Evolutionary conservation across 2,329 filamentous ascomycete genomes (phyloP), one percentile per base, ranked within the genome.

Genomic region (Sporothrix dimorphospora): DNA sequence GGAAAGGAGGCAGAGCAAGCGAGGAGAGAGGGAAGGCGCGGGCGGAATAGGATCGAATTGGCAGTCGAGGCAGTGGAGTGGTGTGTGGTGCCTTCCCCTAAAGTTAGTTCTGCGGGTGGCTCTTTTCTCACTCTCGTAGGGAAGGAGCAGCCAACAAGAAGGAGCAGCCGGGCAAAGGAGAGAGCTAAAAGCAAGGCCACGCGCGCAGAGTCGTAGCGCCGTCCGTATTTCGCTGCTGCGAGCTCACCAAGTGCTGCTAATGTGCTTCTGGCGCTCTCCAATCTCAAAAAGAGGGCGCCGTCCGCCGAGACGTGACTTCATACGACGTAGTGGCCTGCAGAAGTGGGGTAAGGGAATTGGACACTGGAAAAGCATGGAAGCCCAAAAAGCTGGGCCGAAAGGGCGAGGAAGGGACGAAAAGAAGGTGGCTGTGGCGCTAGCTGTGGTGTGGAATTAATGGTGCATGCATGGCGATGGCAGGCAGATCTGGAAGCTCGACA

Each of bases 341-440:
- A 69, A 69, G 67, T 69, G 51, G 66, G 66, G 66, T 57, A 53
- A 19, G 42, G n/a, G 30, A 38, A 38, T 38, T 51, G 65, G 63
- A 11, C 16, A 49, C 66, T 40, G 66, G 47, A 55, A 55, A 42
- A 53, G 63, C 42, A 51, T 21, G 16, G 61, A 45, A 65, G 61
- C 24, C 63, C 24, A 67, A 42, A 42, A 65, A 59, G 34, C 34
- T 42, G 38, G 34, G 38, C 38, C 11, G 24, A 45, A 63, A n/a
- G 55, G 55, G 53, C 16, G 21, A 27, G 12, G 53, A 57, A 38
- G 24, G 51, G 55, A 38, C 5, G 24, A 49, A 21, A 21, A 67
- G 45, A 53, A 51, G 27, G 63, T 51, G 65, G 65, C 65, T 67
- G 65, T 67, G 45, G 45, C 45, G 65, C 65, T 67, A 67, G 65